phyloP scores from a whole-genome alignment of 2,329 filamentous ascomycete genomes.

The Fusarium cicatricum region DNA sequence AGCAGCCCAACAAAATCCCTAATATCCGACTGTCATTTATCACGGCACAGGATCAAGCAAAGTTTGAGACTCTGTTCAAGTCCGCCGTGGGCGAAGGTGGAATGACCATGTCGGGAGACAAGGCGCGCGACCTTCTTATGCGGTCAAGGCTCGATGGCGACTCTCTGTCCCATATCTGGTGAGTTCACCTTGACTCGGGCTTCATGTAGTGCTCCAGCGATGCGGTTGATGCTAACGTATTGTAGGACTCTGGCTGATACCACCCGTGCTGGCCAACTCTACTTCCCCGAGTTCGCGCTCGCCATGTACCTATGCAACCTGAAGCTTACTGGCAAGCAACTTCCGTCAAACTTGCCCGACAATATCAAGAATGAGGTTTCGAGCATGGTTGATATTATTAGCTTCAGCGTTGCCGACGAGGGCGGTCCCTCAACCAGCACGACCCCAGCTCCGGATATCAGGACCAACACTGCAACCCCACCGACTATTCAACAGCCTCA shows the following conservation, averaged over 20 bases:
- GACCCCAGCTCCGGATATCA: slow-evolving; percentile 69
- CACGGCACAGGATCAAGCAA: slow-evolving; percentile 91
- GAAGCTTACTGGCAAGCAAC: slow-evolving; percentile 83
- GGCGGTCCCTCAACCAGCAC: slow-evolving; percentile 60
- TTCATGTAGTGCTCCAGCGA: not conserved
- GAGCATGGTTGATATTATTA: slow-evolving; percentile 99
- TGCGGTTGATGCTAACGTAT: slow-evolving; percentile 19
- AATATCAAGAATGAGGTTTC: slow-evolving; percentile 95
- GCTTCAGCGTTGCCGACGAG: slow-evolving; percentile 88
- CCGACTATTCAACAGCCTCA: slow-evolving; percentile 73
- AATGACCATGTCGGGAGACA: slow-evolving; percentile 89
- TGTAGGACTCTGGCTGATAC: slow-evolving; percentile 89
- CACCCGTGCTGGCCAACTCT: slow-evolving; percentile 92
- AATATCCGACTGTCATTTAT: slow-evolving; percentile 96
- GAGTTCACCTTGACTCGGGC: slow-evolving; percentile 38
- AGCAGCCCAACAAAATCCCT: slow-evolving; percentile 77
- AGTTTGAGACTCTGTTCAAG: slow-evolving; percentile 98
- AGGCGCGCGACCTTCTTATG: slow-evolving; percentile 87
- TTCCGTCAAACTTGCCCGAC: slow-evolving; percentile 81
- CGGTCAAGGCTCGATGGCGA: slow-evolving; percentile 89
- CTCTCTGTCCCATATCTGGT: slow-evolving; percentile 93
- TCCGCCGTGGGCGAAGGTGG: slow-evolving; percentile 87
- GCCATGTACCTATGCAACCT: slow-evolving; percentile 99
- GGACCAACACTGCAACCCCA: slow-evolving; percentile 58
- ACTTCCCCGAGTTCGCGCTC: slow-evolving; percentile 96